Evolutionary conservation across 176 grass and related monocot genomes (phyloP), one percentile per base, ranked within the genome.

Genomic region (Oryza punctata): DNA sequence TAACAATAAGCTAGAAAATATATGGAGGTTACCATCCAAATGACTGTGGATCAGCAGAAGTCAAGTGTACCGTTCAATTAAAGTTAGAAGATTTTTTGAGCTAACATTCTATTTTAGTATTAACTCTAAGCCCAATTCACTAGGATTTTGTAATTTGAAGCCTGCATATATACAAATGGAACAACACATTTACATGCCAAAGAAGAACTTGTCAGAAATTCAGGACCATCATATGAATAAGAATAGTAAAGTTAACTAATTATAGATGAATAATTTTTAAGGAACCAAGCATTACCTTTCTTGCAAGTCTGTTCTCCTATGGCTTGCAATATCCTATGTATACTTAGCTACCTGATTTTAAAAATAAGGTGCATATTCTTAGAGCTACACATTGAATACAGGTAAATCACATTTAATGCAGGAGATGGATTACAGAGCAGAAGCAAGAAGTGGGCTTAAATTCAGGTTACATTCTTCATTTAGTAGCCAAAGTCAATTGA

Each of bases 371-470:
- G n/a, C 77, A 87, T 94, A 82, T 85, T 88, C 92, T 92, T 97
- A 92, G 95, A 89, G 54, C 84, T 98, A 93, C 69, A 41, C 82
- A 95, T 98, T 98, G 96, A 98, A 98, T 95, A 98, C 96, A 98
- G 96, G 96, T 93, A 88, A 93, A 95, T 93, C 90, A 82, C 89
- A 90, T 98, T 98, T 95, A 72, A 95, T 98, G 96, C 96, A 98
- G 96, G 92, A 98, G 96, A 95, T 98, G 96, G 93, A 98, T 93
- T 98, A 98, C 78, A 93, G 80, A 85, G 91, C 87, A 91, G 96
- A 98, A 93, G 96, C 96, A 35, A 90, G 82, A 91, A 98, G 93
- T 85, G 95, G 95, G 81, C 77, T 90, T 57, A 93, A 91, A 69
- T 98, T 98, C 89, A 98, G 91, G 95, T 98, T 86, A 19, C 29